Conservation (phyloP, 106 monocot genomes). For the Amphibolis antarctica region DNA sequence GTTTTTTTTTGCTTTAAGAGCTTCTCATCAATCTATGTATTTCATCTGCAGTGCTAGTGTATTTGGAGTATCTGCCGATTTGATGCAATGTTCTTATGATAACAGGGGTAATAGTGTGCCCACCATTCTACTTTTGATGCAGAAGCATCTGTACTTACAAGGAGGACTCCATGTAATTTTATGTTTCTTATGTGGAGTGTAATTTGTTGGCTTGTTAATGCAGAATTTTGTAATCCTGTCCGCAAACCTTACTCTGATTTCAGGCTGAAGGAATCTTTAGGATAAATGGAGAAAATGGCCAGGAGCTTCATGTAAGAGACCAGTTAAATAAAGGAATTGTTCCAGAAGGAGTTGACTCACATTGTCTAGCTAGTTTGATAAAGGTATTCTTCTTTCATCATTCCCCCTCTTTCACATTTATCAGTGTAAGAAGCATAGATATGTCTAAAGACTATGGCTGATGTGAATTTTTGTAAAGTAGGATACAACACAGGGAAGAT, state of each 20-base stretch:
- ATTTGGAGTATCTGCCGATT: conserved; percentile 24
- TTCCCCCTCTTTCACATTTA: too few species aligned
- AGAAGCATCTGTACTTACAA: conserved; percentile 13
- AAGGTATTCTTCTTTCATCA: conserved; percentile 7
- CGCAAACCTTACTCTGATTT: background rate
- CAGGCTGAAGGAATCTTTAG: conserved; percentile 25
- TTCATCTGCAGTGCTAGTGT: conserved; percentile 12
- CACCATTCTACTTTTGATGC: conserved; percentile 23
- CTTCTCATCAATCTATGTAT: background rate
- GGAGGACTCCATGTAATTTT: conserved; percentile 18
- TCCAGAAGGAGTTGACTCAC: conserved; percentile 13
- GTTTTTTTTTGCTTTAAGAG: too few species aligned
- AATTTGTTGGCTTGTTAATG: too few species aligned
- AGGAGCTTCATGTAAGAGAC: conserved; percentile 12
- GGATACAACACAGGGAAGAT: too few species aligned
- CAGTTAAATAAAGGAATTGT: conserved; percentile 20
- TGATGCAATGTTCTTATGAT: conserved; percentile 27
- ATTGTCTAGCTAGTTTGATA: conserved; percentile 21
- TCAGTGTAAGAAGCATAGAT: too few species aligned
- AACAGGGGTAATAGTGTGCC: conserved; percentile 20
- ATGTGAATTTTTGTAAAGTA: too few species aligned
- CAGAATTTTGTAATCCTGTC: too few species aligned
- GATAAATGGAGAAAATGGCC: conserved; percentile 19
- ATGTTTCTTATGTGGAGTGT: background rate
- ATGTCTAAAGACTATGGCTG: too few species aligned